Base-by-base conservation (phyloP, 2,329 filamentous ascomycete species). In the Ophiostoma ips region DNA sequence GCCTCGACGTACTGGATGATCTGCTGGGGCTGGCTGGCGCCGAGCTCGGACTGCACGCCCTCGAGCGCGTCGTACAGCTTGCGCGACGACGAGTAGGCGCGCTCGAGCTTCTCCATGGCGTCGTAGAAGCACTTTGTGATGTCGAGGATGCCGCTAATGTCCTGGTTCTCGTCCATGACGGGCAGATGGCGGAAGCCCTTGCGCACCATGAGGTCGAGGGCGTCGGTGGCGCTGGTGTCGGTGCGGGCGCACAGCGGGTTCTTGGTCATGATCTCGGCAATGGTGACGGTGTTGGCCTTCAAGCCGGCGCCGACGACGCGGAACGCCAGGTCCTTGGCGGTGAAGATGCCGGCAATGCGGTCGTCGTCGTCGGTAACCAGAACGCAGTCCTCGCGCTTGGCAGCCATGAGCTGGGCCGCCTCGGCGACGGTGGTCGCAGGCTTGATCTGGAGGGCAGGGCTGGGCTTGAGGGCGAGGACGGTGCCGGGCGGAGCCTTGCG, bases 111-210 rank as follows among this genome's bases (percentile, higher is more conserved):
- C 73, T 98, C 92, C 92, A 98, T 98, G 40, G 92, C 92, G 68
- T 98, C 92, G 68, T 98, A 98, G 68, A 98, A 98, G 69, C 92
- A 98, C 69, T 96, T 98, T 51, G 92, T 98, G 60, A 98, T 98
- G 67, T 98, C 92, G 50, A 98, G 72, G 58, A 98, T 89, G 71
- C 92, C 92, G 8, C 89, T 94, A 55, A 98, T 98, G 63, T 98
- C 90, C 68, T 98, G 92, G 66, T 98, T 96, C 72, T 98, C 92
- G 67, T 98, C 92, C 92, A 98, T 98, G 57, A 98, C 92, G 3
- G 92, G 92, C 62, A 98, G 68, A 71, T 98, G 92, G 59, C 92
- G 81, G 73, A 98, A 98, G 16, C 92, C 92, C 70, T 96, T 96
- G 59, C 90, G 79, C 51, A 98, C 92, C 92, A 98, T 98, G 52